Evolutionary conservation across 106 monocot species (phyloP), one percentile per base, ranked within the genome.

Genomic region (Dioscorea dumetorum): DNA sequence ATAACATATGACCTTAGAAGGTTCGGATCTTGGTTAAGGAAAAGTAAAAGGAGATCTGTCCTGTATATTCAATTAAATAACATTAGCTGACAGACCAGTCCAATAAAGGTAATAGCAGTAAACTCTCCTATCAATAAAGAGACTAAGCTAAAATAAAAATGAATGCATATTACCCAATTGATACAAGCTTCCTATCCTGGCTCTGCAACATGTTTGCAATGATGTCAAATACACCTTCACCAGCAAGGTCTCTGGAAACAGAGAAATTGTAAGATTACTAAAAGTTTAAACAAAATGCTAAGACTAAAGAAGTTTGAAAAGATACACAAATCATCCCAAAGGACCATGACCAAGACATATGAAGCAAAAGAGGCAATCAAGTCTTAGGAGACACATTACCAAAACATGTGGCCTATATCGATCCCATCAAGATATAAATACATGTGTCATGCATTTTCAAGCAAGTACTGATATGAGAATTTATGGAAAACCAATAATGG

Each of bases 171-270:
- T 88, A 97, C 97, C 91, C 97, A 15, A 82, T 84, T 41, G 80
- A 89, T 33, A 92, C 76, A 70, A 89, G 88, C 58, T 92, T 87
- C 60, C 68, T 92, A 62, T 97, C 89, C 73, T 87, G 75, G 79
- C 89, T 92, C 69, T 87, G 79, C 63, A 97, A 65, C 48, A 80
- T 74, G 61, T 87, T 78, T 48, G 89, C 83, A 33, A 97, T 81
- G 41, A 92, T 92, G 64, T 90, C 97, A 81, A 97, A 92, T 52
- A 97, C 72, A 32, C 91, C 97, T 70, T 97, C 97, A 73, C 70
- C 77, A 64, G 87, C 91, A 79, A 97, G 88, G 77, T 92, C 97
- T 68, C 97, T 97, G 53, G 69, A n/a, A 76, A 16, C 49, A 63
- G 41, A 35, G 2, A 21, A 70, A 17, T 8, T 21, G 22, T 64